A percentile compares a stretch with the other conserved stretches of the same genome.
Evolutionary conservation across 1,284 basidiomycete genomes (phyloP).

Genomic region (Leccinum variabile): DNA sequence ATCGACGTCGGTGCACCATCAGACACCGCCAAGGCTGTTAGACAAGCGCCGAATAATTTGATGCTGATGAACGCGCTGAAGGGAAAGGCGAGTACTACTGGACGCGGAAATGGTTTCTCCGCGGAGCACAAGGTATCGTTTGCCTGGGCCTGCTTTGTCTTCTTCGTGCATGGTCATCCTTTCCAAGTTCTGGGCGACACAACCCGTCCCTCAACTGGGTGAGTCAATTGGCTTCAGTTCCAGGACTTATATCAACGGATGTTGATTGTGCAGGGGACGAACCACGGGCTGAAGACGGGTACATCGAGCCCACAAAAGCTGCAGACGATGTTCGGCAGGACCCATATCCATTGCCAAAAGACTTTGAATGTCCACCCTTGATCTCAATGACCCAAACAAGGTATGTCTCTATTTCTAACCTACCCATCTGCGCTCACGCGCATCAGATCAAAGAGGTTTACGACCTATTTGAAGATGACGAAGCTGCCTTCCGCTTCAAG

Average conservation of each 20-base stretch:
- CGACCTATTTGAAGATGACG: constrained; percentile 92
- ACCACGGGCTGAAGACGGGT: constrained; percentile 74
- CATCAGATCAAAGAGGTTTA: constrained; percentile 87
- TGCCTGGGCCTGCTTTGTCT: constrained; percentile 2
- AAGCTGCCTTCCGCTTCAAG: constrained; percentile 94
- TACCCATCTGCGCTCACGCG: constrained; percentile 3
- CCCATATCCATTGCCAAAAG: constrained; percentile 85
- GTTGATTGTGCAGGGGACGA: constrained; percentile 54
- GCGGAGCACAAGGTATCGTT: constrained; percentile 81
- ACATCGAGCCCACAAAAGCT: constrained; percentile 83
- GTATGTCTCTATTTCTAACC: constrained; percentile 34
- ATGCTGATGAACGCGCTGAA: constrained; percentile 73
- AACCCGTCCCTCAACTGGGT: constrained; percentile 91
- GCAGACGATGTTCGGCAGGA: constrained; percentile 83
- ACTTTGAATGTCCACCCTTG: constrained; percentile 89
- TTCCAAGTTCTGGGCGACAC: constrained; percentile 88
- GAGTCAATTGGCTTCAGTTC: constrained; percentile 15
- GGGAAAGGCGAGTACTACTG: constrained; percentile 69
- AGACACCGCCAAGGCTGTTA: constrained; percentile 58
- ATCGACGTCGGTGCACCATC: constrained; percentile 35
- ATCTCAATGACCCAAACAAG: constrained; percentile 78
- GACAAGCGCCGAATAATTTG: constrained; percentile 62
- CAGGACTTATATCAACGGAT: constrained; percentile 3
- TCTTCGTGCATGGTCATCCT: constrained; percentile 10
- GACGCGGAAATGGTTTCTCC: constrained; percentile 72